These are phyloP conservation scores for Flaveria linearis DNA, from an alignment of 129 eudicot species.

Conservation along the genomic window DNA sequence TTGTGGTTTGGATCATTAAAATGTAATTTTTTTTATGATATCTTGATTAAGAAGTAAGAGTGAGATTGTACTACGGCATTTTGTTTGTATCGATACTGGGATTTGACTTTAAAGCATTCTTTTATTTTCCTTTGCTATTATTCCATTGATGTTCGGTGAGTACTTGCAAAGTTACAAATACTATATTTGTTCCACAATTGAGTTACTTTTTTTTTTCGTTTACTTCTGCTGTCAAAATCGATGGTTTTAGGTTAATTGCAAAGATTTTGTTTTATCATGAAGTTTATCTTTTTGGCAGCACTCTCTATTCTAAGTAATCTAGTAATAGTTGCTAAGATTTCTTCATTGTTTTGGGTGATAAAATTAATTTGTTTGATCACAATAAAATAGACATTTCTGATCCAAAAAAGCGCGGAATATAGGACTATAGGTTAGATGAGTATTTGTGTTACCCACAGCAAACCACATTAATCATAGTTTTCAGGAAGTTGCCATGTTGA, in stretches of 20 bases:
- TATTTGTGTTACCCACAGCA: not conserved
- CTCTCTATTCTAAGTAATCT: not conserved
- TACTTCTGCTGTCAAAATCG: not conserved
- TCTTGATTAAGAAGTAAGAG: not conserved
- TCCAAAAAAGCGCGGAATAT: not conserved
- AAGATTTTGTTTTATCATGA: not conserved
- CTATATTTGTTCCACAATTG: not conserved
- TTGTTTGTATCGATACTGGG: not conserved
- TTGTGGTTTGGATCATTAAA: too few relatives aligned
- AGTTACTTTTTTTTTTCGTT: not conserved
- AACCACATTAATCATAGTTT: not conserved
- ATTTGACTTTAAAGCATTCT: not conserved
- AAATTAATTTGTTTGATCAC: not conserved
- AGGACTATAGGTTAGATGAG: not conserved
- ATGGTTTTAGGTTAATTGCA: not conserved
- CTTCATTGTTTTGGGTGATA: not conserved
- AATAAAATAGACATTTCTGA: not conserved
- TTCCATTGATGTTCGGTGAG: not conserved
- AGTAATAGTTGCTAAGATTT: not conserved
- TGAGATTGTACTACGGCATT: not conserved
- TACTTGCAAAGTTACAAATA: not conserved
- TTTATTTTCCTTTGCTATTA: not conserved
- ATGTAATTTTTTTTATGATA: too few relatives aligned
- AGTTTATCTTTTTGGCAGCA: not conserved
- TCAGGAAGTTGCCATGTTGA: not conserved